A percentile compares a stretch with the other conserved stretches of the same genome.
These are phyloP conservation scores for Clarireedia monteithiana DNA, from an alignment of 2,329 filamentous ascomycete species.

Conservation along the genomic window DNA sequence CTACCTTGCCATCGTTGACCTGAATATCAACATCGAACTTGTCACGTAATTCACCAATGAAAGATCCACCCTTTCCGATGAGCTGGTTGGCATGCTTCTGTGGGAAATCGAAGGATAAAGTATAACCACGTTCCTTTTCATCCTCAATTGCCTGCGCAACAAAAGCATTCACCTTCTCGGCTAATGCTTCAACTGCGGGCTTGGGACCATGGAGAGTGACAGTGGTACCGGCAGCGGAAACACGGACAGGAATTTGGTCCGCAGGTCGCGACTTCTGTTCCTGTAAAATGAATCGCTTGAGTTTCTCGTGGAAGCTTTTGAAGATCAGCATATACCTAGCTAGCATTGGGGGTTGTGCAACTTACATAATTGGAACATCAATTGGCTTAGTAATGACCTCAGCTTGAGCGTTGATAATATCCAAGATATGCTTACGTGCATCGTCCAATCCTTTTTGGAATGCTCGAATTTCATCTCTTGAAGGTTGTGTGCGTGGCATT, in stretches of 20 bases:
- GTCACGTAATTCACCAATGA: constrained; percentile 58
- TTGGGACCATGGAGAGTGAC: constrained; percentile 72
- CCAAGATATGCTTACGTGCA: constrained; percentile 48
- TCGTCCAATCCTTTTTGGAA: constrained; percentile 50
- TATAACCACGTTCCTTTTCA: constrained; percentile 88
- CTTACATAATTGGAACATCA: constrained; percentile 51
- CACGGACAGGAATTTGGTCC: constrained; percentile 52
- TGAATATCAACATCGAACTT: constrained; percentile 71
- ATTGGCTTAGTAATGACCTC: constrained; percentile 41
- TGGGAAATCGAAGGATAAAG: constrained; percentile 81
- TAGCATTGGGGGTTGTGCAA: neutral
- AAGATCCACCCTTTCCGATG: constrained; percentile 60
- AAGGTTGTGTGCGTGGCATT: constrained; percentile 46
- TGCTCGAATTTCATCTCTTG: constrained; percentile 38
- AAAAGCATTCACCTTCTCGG: constrained; percentile 67
- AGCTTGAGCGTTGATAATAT: constrained; percentile 53
- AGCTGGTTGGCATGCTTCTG: constrained; percentile 89
- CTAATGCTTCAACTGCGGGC: constrained; percentile 63
- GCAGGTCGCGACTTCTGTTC: constrained; percentile 51
- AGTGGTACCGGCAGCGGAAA: constrained; percentile 49
- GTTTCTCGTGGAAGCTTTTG: constrained; percentile 52
- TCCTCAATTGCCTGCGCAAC: constrained; percentile 84
- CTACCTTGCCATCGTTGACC: constrained; percentile 87
- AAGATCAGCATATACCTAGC: constrained; percentile 22
- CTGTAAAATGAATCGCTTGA: constrained; percentile 55